Evolutionary conservation across 805 yeast genomes (phyloP), one percentile per base, ranked within the genome.

Genomic region (Metschnikowia bowlesiae): DNA sequence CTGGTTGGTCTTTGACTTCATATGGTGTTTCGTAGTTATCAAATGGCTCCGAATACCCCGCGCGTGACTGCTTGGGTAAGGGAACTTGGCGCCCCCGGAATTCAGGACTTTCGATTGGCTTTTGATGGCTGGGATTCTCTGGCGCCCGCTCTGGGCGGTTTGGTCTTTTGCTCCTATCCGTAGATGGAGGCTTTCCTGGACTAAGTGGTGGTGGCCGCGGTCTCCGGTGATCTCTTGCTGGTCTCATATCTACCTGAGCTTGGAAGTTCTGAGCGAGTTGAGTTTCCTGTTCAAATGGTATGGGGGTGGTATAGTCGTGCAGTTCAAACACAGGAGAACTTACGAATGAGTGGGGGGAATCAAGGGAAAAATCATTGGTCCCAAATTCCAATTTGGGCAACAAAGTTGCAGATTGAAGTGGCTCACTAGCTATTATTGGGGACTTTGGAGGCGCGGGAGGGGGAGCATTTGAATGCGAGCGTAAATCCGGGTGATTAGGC

Each of bases 31-130:
- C 57, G 39, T 67, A 65, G 14, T 44, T 51, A 8, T 63, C 62
- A 29, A 52, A 65, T 1, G 71, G 72, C 46, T 68, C 71, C 26
- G 53, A 53, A 51, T 56, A 62, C 9, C 37, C 45, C 6, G 46
- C 28, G 14, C 16, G 16, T 6, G 30, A 13, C 6, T 6, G 31
- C 13, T 13, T 7, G 11, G 13, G 37, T 5, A 38, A 9, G 10
- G 32, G 22, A 8, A 18, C 18, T 18, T 26, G 8, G 26, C 26
- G 33, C 30, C 34, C 36, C 32, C 26, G 18, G 31, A 42, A 33
- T n/a, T 42, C 45, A 9, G 45, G 38, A 22, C 5, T n/a, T 8
- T 32, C 45, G 16, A 4, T 13, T 13, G 30, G 36, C 45, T 6
- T 37, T 13, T 42, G 45, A 11, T n/a, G 26, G 22, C 18, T 33